Base-by-base conservation (phyloP, 306 rosid genomes). In the Geum urbanum region DNA sequence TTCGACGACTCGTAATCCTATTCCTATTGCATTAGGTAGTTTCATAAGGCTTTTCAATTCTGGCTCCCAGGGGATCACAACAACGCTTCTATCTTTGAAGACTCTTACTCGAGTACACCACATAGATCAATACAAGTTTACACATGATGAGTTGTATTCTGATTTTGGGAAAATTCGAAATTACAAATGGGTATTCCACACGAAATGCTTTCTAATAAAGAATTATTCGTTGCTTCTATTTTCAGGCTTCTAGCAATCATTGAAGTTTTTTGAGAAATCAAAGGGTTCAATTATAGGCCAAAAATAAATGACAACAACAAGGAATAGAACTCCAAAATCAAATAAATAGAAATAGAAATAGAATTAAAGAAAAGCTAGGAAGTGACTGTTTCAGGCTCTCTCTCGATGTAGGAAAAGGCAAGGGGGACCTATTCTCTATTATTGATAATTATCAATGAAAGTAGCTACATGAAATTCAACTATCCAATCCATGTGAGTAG, bases 161-260 rank as follows among this genome's bases (percentile, higher is more conserved):
- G 40, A 49, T 2, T 8, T 15, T 20, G 2, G 4, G 54, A 22
- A 19, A 40, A 76, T 69, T 69, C 75, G 79, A 49, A 60, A 67
- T 76, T 8, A 27, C 41, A 7, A 47, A 1, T 32, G 6, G 49
- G 45, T 24, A 39, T 8, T 8, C 32, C 7, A 19, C 37, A 24
- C 47, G 22, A 67, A 13, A 35, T 51, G 20, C 22, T 49, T 58
- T 41, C 43, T 20, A 60, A 67, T 35, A 22, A 59, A 51, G 69
- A 63, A 51, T 11, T 24, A 18, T 44, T 16, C 67, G 45, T 20
- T 35, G 63, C 72, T 10, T 27, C 49, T 60, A n/a, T 12, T 10
- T 24, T 37, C 15, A 59, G 45, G 65, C 6, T 14, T 59, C 20
- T 35, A 37, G 35, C 65, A 14, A 61, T 61, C 48, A 61, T 61